These are phyloP conservation scores for Apiospora rasikravindrae DNA, from an alignment of 2,329 filamentous ascomycete species.

Conservation along the genomic window DNA sequence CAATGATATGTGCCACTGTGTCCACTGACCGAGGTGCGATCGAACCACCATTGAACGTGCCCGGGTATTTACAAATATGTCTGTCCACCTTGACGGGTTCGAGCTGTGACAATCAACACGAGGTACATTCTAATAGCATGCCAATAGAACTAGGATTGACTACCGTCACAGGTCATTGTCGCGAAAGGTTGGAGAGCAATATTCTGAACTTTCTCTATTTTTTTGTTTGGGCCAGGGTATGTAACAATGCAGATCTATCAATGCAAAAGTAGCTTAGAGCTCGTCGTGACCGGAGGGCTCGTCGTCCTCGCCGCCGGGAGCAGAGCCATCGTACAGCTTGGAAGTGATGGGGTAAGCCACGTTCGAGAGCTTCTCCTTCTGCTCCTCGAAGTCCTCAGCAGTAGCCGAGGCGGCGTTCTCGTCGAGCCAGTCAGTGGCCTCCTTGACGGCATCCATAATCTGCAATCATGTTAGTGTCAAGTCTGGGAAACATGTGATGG, in stretches of 20 bases:
- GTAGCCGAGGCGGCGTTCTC: constrained; percentile 87
- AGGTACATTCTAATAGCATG: too few species aligned
- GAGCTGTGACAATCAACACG: not conserved
- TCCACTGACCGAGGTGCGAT: too few species aligned
- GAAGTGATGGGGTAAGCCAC: constrained; percentile 98
- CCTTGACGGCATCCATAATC: constrained; percentile 95
- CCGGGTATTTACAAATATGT: not conserved
- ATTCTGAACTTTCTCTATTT: constrained; percentile 39
- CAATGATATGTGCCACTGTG: not conserved
- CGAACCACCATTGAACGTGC: not conserved
- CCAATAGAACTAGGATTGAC: not conserved
- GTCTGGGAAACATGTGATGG: not conserved
- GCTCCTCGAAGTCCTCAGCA: constrained; percentile 97
- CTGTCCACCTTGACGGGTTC: not conserved
- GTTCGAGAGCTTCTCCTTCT: constrained; percentile 98
- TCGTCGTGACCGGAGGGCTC: constrained; percentile 76
- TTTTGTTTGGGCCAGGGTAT: constrained; percentile 32
- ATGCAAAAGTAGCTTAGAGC: constrained; percentile 60
- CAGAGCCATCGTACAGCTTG: constrained; percentile 83
- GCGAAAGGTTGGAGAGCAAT: not conserved
- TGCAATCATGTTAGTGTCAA: constrained; percentile 46
- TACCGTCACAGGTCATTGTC: not conserved
- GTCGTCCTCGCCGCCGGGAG: constrained; percentile 71
- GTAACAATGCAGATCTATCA: constrained; percentile 38
- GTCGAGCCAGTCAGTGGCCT: constrained; percentile 94